A percentile compares a stretch with the other conserved stretches of the same genome.
phyloP scores from a whole-genome alignment of 192 early-diverging fungal genomes.

The Coemansia sp. region DNA sequence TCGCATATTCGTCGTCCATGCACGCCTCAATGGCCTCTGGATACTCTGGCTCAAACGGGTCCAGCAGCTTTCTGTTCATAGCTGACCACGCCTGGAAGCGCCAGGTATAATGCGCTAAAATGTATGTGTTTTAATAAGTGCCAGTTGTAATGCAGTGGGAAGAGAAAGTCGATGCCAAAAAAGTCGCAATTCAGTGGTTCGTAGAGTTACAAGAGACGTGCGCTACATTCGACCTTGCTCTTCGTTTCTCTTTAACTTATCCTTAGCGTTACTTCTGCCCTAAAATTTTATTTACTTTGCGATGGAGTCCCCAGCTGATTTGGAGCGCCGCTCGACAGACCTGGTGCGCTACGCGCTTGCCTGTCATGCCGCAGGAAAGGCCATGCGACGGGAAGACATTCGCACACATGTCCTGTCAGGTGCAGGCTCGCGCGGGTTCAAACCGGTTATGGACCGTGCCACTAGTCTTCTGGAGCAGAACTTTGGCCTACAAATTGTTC shows the following conservation, averaged over 20 bases:
- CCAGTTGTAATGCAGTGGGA: not conserved
- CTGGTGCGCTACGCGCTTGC: conserved; percentile 44
- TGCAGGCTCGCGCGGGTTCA: conserved; percentile 8
- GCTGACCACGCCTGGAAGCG: not conserved
- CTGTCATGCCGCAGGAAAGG: conserved; percentile 36
- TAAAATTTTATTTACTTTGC: not conserved
- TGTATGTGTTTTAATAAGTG: not conserved
- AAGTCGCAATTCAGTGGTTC: not conserved
- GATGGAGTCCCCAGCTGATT: conserved; percentile 17
- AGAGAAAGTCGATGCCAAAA: not conserved
- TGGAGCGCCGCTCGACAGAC: conserved; percentile 31
- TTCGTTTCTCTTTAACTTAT: not conserved
- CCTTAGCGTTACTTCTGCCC: not conserved
- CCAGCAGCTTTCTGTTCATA: conserved; percentile 62
- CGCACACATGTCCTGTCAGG: conserved; percentile 14
- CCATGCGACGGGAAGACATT: conserved; percentile 35
- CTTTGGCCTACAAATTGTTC: conserved; percentile 39
- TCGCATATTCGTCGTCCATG: conserved; percentile 67
- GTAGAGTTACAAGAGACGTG: not conserved
- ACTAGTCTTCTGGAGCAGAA: conserved; percentile 28
- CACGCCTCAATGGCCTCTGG: conserved; percentile 77
- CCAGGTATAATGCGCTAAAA: not conserved
- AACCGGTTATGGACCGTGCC: conserved; percentile 18
- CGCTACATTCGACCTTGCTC: not conserved
- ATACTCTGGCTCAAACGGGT: conserved; percentile 80